Evolutionary conservation across 1,139 yeast genomes (phyloP).

Genomic region (Petasospora rhodanensis): DNA sequence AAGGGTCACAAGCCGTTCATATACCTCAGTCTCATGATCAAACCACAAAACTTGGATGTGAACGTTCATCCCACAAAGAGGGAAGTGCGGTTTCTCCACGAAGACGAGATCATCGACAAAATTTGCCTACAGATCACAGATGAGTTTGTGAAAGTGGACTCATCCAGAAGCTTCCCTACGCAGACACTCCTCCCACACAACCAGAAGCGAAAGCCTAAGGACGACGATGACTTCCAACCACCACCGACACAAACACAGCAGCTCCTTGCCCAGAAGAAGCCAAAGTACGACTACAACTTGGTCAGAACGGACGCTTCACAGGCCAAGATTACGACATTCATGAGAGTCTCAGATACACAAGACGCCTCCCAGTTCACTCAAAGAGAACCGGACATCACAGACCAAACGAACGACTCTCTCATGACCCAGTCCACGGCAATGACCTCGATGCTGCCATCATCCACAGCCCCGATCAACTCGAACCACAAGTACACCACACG

Average conservation of each 20-base stretch:
- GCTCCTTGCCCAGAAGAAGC: slow-evolving; percentile 20
- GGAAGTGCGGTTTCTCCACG: slow-evolving; percentile 82
- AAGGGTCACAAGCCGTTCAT: slow-evolving; percentile 78
- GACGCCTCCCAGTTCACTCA: too few relatives aligned
- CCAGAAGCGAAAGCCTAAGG: slow-evolving; percentile 6
- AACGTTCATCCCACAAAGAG: slow-evolving; percentile 95
- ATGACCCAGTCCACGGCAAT: not conserved
- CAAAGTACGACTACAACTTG: slow-evolving; percentile 56
- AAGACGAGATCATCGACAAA: slow-evolving; percentile 75
- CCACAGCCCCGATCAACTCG: too few relatives aligned
- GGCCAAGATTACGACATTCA: slow-evolving; percentile 41
- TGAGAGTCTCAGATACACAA: slow-evolving; percentile 2
- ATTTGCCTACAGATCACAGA: slow-evolving; percentile 49
- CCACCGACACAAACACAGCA: not conserved
- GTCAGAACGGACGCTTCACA: slow-evolving; percentile 76
- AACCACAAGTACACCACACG: not conserved
- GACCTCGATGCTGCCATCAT: not conserved
- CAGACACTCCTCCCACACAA: slow-evolving; percentile 45
- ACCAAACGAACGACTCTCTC: too few relatives aligned
- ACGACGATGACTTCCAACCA: not conserved
- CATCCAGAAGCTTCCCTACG: slow-evolving; percentile 64
- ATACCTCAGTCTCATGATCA: slow-evolving; percentile 62
- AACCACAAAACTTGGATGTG: slow-evolving; percentile 76
- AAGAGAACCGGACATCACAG: too few relatives aligned
- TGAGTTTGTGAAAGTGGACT: slow-evolving; percentile 54